Evolutionary conservation across 2,329 filamentous ascomycete genomes (phyloP), one percentile per base, ranked within the genome.

Genomic region (Exophiala mesophila): DNA sequence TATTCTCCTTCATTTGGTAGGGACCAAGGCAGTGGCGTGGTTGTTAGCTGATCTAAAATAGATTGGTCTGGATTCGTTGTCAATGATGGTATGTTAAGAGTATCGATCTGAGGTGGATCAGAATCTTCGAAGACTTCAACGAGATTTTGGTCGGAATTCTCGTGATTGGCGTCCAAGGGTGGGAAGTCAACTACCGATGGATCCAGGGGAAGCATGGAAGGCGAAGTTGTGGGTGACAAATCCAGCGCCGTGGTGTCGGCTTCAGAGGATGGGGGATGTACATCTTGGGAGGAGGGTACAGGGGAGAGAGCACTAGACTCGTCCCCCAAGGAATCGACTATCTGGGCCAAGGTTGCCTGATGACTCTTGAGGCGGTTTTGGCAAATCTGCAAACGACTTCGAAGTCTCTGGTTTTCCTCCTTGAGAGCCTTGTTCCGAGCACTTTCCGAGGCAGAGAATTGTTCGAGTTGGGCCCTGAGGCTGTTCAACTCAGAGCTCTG

Each of bases 331-430:
- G 39, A 24, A 24, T 40, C 36, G 5, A 47, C 20, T 20, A 47
- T 40, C 13, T 26, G 17, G 19, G 39, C 44, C 21, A 47, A 31
- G 10, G 40, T 40, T 10, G 39, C 43, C 26, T 49, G 46, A 8
- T 45, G 35, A 24, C 46, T 49, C 16, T 32, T 32, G 4, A 49
- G 33, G 37, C 39, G 45, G 41, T 41, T 41, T 26, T 49, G 36
- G 7, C 38, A 45, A 19, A 45, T 33, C 29, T 36, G 39, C 32
- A 49, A 31, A 24, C 33, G 31, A 15, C 45, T 28, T 15, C 43
- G 35, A 13, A 49, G 38, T n/a, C 16, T 26, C 13, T 34, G 29
- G 18, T 46, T 49, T 36, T 49, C 42, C 16, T 35, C 29, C 5
- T 20, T 35, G 3, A 49, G 36, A 4, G 19, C 28, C 4, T 15